Percentiles rank a stretch among this genome's conserved stretches.
These are phyloP conservation scores for Helminthosporium solani DNA, from an alignment of 2,329 filamentous ascomycete genomes.

Conservation along the genomic window DNA sequence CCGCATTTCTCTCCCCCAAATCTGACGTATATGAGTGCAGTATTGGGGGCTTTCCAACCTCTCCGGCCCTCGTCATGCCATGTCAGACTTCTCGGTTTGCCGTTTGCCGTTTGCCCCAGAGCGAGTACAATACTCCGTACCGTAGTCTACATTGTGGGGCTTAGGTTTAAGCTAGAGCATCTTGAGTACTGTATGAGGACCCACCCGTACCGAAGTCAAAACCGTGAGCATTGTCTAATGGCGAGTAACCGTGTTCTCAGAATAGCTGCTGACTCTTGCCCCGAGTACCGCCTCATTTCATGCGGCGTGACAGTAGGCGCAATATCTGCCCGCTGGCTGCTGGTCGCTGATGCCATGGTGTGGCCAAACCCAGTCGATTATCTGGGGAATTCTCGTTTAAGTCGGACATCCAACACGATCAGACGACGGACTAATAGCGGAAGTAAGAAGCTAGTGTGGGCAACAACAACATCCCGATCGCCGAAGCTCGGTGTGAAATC, in stretches of 20 bases:
- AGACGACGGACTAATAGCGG: neutral
- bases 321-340: neutral
- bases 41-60: slow-evolving; percentile 1
- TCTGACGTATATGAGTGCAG: neutral
- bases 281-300: slow-evolving; percentile 7
- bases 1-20: neutral
- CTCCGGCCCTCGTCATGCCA: slow-evolving; percentile 11
- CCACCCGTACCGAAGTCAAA: neutral
- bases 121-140: slow-evolving; percentile 4
- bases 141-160: slow-evolving; percentile 5
- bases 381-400: neutral
- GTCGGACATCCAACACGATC: neutral
- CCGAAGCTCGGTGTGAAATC: neutral
- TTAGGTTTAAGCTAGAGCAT: slow-evolving; percentile 4
- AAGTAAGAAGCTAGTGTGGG: neutral
- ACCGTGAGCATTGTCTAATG: neutral
- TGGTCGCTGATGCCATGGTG: slow-evolving; percentile 3
- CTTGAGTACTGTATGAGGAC: neutral
- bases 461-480: neutral
- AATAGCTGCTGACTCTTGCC: slow-evolving; percentile 4
- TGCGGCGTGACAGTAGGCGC: slow-evolving; percentile 6
- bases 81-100: slow-evolving; percentile 10
- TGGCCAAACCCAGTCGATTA: neutral
- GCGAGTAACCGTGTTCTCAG: slow-evolving; percentile 9
- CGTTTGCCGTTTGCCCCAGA: slow-evolving; percentile 2